phyloP scores from a whole-genome alignment of 768 basidiomycete genomes.

The Tremella mesenterica region DNA sequence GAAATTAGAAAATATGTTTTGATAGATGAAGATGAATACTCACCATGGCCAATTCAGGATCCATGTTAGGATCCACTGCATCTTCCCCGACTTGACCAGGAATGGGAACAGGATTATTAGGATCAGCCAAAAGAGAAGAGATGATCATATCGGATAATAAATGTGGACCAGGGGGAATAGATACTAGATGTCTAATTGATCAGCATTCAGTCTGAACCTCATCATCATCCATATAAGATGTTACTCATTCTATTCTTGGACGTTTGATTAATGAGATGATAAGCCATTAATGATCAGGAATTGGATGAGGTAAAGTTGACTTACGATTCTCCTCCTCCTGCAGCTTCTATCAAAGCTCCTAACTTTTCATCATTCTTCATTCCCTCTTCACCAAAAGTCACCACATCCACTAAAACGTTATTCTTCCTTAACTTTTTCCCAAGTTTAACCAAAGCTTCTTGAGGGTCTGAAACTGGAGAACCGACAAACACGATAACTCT shows the following conservation, averaged over 20 bases:
- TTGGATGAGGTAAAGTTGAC: conserved; percentile 3
- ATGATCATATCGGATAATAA: conserved; percentile 77
- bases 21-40: conserved; percentile 20
- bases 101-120: conserved; percentile 48
- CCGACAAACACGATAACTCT: conserved; percentile 90
- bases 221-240: background rate
- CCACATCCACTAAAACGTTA: conserved; percentile 87
- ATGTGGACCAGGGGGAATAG: conserved; percentile 62
- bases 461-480: conserved; percentile 71
- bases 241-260: background rate
- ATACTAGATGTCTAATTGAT: conserved; percentile 62
- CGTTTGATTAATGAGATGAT: background rate
- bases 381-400: conserved; percentile 69
- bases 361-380: conserved; percentile 62
- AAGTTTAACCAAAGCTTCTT: conserved; percentile 71
- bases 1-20: background rate
- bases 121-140: conserved; percentile 72
- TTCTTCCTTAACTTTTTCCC: conserved; percentile 99
- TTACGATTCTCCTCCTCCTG: conserved; percentile 43
- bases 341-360: conserved; percentile 71
- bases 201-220: background rate
- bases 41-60: conserved; percentile 95
- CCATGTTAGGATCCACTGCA: conserved; percentile 78
- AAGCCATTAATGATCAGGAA: background rate
- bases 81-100: conserved; percentile 42